Evolutionary conservation across 2,329 filamentous ascomycete species (phyloP).

Genomic region (Penicillium sp.): DNA sequence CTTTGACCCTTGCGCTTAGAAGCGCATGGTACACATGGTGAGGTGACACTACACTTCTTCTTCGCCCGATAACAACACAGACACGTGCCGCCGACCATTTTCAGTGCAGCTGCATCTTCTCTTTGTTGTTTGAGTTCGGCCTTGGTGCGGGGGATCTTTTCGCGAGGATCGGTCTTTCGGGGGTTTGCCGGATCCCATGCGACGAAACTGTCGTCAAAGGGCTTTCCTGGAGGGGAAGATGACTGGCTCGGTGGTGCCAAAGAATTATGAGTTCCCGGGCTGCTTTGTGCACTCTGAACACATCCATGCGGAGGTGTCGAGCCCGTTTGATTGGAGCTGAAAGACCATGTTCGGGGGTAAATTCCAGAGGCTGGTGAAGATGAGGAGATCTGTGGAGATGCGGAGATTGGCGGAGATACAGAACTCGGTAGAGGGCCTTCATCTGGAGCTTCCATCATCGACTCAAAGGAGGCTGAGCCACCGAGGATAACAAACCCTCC

Average conservation of each 20-base stretch:
- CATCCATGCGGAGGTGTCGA: not conserved
- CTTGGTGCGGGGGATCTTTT: conserved; percentile 9
- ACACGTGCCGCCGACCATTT: conserved; percentile 29
- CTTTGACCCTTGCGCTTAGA: not conserved
- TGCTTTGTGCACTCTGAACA: not conserved
- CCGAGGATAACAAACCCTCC: no score
- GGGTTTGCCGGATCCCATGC: conserved; percentile 19
- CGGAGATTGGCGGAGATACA: not conserved
- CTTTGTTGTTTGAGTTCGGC: conserved; percentile 17
- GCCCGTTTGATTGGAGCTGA: not conserved
- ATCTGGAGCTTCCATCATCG: no score
- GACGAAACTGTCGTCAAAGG: conserved; percentile 1
- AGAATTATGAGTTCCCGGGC: not conserved
- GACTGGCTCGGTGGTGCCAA: not conserved
- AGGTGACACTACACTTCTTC: conserved; percentile 25
- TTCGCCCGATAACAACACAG: conserved; percentile 30
- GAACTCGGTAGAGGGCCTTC: no score
- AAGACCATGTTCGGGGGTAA: not conserved
- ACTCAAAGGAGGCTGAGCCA: no score
- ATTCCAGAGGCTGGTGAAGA: no score
- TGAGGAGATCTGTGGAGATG: not conserved
- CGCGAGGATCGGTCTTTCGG: not conserved
- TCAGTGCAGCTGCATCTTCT: conserved; percentile 20
- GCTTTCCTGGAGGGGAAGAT: not conserved
- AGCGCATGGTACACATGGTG: conserved; percentile 24